These are phyloP conservation scores for Pythium aphanidermatum DNA, from an alignment of 352 stramenopile species.

Conservation along the genomic window DNA sequence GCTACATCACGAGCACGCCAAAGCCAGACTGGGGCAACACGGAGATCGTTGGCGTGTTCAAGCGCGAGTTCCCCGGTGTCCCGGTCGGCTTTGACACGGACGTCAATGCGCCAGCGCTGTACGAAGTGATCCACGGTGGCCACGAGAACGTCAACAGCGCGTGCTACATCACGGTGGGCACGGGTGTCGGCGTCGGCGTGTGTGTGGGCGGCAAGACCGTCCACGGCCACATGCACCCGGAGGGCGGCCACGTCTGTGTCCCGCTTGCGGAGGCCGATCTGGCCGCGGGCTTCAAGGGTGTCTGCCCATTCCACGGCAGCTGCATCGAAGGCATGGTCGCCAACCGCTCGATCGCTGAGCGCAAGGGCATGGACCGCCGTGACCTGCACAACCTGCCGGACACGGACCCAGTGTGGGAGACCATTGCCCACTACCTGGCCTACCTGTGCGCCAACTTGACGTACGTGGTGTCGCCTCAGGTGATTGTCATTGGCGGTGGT, in stretches of 20 bases:
- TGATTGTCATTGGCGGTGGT: slow-evolving; percentile 95
- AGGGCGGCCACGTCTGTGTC: slow-evolving; percentile 83
- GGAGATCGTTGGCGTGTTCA: slow-evolving; percentile 65
- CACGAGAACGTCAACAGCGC: slow-evolving; percentile 71
- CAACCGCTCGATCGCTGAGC: slow-evolving; percentile 85
- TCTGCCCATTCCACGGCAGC: slow-evolving; percentile 86
- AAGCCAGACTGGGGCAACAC: slow-evolving; percentile 92
- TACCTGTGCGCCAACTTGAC: slow-evolving; percentile 93
- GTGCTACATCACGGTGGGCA: slow-evolving; percentile 96
- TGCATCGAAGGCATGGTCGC: slow-evolving; percentile 93
- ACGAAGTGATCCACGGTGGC: slow-evolving; percentile 86
- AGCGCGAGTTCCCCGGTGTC: slow-evolving; percentile 62
- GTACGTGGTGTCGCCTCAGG: slow-evolving; percentile 89
- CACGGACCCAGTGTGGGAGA: slow-evolving; percentile 89
- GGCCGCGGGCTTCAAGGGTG: slow-evolving; percentile 66
- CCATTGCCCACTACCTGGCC: slow-evolving; percentile 93
- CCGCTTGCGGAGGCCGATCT: slow-evolving; percentile 69
- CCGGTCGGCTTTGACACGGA: slow-evolving; percentile 95
- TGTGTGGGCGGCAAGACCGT: slow-evolving; percentile 89
- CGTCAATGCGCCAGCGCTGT: slow-evolving; percentile 95
- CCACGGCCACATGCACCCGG: slow-evolving; percentile 95
- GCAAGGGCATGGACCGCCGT: slow-evolving; percentile 67
- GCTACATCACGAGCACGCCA: slow-evolving; percentile 93
- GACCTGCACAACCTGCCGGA: slow-evolving; percentile 76
- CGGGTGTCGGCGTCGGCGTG: slow-evolving; percentile 93